Percentiles rank a stretch among this genome's conserved stretches.
Evolutionary conservation across 2,329 filamentous ascomycete genomes (phyloP).

Genomic region (Endocalyx cinctus): DNA sequence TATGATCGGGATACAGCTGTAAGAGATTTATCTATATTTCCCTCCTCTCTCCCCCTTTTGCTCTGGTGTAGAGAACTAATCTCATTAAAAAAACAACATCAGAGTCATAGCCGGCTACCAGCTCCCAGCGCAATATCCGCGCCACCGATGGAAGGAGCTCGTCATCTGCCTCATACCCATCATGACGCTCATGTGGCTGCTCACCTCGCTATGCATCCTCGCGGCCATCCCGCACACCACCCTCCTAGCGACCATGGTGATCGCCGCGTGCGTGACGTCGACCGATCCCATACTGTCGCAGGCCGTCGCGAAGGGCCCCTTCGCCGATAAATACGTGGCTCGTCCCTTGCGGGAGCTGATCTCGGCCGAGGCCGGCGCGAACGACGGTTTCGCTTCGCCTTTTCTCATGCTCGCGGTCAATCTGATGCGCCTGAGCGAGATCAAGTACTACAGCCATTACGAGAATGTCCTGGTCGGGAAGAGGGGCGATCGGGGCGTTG

Average conservation of each 20-base stretch:
- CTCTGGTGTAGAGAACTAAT: constrained; percentile 2
- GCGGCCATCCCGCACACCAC: constrained; percentile 50
- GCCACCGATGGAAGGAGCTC: constrained; percentile 47
- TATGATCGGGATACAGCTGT: constrained; percentile 58
- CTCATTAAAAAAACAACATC: no score
- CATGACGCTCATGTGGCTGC: constrained; percentile 60
- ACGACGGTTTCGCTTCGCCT: constrained; percentile 59
- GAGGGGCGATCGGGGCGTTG: constrained; percentile 29
- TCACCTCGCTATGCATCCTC: constrained; percentile 51
- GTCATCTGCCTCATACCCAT: constrained; percentile 51
- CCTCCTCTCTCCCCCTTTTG: neutral
- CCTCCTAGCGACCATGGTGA: constrained; percentile 49
- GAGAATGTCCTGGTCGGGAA: constrained; percentile 12
- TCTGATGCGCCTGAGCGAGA: constrained; percentile 49
- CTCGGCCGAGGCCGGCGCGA: constrained; percentile 56
- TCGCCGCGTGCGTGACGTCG: constrained; percentile 57
- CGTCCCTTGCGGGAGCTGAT: constrained; percentile 56
- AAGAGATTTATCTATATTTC: constrained; percentile 16
- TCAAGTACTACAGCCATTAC: no score
- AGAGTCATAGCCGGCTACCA: constrained; percentile 57
- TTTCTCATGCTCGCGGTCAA: constrained; percentile 56
- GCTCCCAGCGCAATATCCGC: constrained; percentile 52
- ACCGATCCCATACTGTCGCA: constrained; percentile 61
- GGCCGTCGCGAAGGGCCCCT: constrained; percentile 57
- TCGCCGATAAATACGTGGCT: constrained; percentile 57